phyloP scores from a whole-genome alignment of 1,284 basidiomycete genomes.

The Somion occarium region DNA sequence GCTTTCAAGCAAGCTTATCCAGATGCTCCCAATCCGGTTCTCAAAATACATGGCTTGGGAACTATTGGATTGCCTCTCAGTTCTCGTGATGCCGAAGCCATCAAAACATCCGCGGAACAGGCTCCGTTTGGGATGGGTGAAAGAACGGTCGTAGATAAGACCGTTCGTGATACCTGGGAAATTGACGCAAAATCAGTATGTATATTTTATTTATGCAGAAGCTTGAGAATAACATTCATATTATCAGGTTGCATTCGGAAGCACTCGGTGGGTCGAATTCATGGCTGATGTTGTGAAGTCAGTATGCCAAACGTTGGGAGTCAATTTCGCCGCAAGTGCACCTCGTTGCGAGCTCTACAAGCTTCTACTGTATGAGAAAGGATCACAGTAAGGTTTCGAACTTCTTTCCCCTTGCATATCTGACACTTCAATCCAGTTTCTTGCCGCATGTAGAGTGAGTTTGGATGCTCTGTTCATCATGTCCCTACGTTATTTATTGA shows the following conservation, averaged over 20 bases:
- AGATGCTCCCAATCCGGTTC: slow-evolving; percentile 19
- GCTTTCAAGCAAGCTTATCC: slow-evolving; percentile 18
- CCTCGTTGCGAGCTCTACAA: slow-evolving; percentile 38
- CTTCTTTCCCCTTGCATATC: not conserved
- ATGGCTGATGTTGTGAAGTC: slow-evolving; percentile 13
- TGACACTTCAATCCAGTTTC: slow-evolving; percentile 20
- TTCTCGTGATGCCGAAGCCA: slow-evolving; percentile 9
- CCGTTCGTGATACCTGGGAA: slow-evolving; percentile 21
- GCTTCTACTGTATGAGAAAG: slow-evolving; percentile 39
- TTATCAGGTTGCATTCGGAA: slow-evolving; percentile 17
- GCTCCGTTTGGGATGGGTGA: slow-evolving; percentile 30
- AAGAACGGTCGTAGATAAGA: slow-evolving; percentile 18
- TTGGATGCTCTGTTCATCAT: too few relatives aligned
- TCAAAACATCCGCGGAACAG: slow-evolving; percentile 10
- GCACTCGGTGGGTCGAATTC: slow-evolving; percentile 17
- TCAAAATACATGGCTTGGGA: slow-evolving; percentile 22
- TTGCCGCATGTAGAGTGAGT: slow-evolving; percentile 29
- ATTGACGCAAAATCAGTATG: slow-evolving; percentile 14
- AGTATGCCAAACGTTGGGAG: slow-evolving; percentile 24
- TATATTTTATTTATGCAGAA: too few relatives aligned
- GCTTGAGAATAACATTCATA: not conserved
- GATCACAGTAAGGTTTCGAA: slow-evolving; percentile 37
- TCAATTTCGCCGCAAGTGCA: slow-evolving; percentile 10
- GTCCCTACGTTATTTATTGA: not conserved
- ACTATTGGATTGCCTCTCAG: slow-evolving; percentile 34